These are phyloP conservation scores for Globisporangium middletonii DNA, from an alignment of 352 stramenopile species.

Conservation along the genomic window DNA sequence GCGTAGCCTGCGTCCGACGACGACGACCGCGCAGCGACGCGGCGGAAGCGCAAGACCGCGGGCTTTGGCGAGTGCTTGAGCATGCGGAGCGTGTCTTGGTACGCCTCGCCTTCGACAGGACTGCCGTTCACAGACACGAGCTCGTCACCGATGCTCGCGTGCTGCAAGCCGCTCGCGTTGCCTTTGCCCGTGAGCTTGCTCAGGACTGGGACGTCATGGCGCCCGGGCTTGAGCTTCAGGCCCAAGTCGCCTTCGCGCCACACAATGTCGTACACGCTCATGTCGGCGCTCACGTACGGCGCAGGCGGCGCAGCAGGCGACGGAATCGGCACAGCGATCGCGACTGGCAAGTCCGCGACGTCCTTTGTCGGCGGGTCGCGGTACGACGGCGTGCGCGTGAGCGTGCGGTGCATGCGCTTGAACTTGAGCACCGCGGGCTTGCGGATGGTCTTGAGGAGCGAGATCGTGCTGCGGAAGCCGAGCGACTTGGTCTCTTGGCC, in stretches of 20 bases:
- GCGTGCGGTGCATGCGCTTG: conserved; percentile 75
- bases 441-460: conserved; percentile 77
- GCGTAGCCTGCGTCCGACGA: conserved; percentile 35
- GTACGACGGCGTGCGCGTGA: conserved; percentile 52
- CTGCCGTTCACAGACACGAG: conserved; percentile 82
- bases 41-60: conserved; percentile 73
- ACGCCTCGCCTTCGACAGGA: conserved; percentile 70
- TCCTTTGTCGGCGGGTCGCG: conserved; percentile 23
- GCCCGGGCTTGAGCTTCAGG: conserved; percentile 80
- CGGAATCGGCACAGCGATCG: background rate
- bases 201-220: conserved; percentile 69
- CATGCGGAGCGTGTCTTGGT: conserved; percentile 82
- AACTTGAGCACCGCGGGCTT: conserved; percentile 87
- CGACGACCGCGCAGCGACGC: conserved; percentile 46
- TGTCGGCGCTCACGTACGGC: conserved; percentile 25
- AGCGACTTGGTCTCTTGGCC: conserved; percentile 81
- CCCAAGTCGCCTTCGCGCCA: conserved; percentile 83
- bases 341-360: background rate
- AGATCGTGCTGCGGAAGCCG: conserved; percentile 81
- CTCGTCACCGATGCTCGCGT: conserved; percentile 76
- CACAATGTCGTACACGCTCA: conserved; percentile 81
- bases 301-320: conserved; percentile 16
- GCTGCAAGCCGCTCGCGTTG: conserved; percentile 75
- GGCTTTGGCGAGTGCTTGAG: conserved; percentile 85
- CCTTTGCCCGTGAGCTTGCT: conserved; percentile 83